Percentiles rank a stretch among this genome's conserved stretches.
These are phyloP conservation scores for Pythium utonaiense DNA, from an alignment of 352 stramenopile species.

Conservation along the genomic window DNA sequence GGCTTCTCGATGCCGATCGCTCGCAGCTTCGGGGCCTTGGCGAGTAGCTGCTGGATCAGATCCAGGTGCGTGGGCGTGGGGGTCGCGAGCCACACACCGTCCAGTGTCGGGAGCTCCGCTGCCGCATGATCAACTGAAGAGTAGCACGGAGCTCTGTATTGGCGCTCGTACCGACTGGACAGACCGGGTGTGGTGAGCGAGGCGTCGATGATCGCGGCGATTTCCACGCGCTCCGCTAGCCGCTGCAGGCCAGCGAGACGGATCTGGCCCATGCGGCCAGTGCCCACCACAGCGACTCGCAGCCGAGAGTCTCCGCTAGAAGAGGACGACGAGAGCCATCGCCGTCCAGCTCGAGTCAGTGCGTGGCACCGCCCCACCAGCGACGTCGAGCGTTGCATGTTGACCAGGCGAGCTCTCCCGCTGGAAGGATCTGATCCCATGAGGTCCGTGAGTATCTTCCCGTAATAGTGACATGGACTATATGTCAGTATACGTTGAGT, in stretches of 20 bases:
- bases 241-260: no score
- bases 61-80: conserved; percentile 66
- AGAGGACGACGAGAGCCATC: background rate
- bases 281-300: conserved; percentile 34
- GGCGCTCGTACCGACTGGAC: conserved; percentile 29
- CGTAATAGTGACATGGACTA: conserved; percentile 3
- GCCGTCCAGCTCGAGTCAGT: background rate
- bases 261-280: no score
- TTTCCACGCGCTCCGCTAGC: no score
- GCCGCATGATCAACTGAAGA: conserved; percentile 30
- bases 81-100: conserved; percentile 75
- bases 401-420: background rate
- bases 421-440: background rate
- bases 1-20: conserved; percentile 79
- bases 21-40: conserved; percentile 17
- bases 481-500: background rate
- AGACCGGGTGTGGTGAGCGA: conserved; percentile 20
- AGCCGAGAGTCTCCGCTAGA: conserved; percentile 24
- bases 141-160: conserved; percentile 47
- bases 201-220: conserved; percentile 41
- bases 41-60: conserved; percentile 33
- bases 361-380: background rate
- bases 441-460: background rate
- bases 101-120: conserved; percentile 23
- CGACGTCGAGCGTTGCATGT: background rate